Base-by-base conservation (phyloP, 768 basidiomycete species). In the Austroboletus eburneus region DNA sequence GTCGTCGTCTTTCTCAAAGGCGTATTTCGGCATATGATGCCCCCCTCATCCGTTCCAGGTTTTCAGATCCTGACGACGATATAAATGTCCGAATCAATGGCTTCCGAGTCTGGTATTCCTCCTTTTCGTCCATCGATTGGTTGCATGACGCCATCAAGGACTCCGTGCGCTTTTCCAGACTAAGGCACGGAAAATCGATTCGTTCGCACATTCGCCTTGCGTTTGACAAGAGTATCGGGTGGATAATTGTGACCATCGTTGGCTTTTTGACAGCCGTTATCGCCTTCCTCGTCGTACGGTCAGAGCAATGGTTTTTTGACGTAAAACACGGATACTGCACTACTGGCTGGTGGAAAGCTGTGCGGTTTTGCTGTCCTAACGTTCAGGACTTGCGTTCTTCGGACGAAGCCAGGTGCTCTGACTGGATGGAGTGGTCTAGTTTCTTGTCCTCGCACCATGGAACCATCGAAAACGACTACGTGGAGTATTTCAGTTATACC, bases 71-170 rank as follows among this genome's bases (percentile, higher is more conserved):
- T 35, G 77, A 72, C 7, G 63, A 72, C 16, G 80, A 77, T 37
- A 63, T 74, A 16, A 84, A 81, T 46, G 74, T 80, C 25, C 82
- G 80, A 58, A 80, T 81, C 40, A 95, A 95, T 55, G 93, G 93
- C 29, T 83, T 91, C 46, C 85, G 91, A 22, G 89, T 92, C 27
- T 67, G 66, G 90, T 92, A 91, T 65, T 83, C 86, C 10, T 89
- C 87, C 3, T 95, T 84, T 69, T 83, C 89, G 0, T 91, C 88
- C 17, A 86, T 95, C 46, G 93, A 97, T 66, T 97, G 94, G 95
- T 72, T 97, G 44, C 95, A 97, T 58, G 95, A 97, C 69, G 79
- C 90, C 33, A 91, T 97, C 72, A 94, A 96, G 66, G 91, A 95
- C 61, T 91, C 91, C 0, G 78, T 79, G 8, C 86, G 93, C 23